These are phyloP conservation scores for Letharia lupina DNA, from an alignment of 495 filamentous ascomycete genomes.

Conservation along the genomic window DNA sequence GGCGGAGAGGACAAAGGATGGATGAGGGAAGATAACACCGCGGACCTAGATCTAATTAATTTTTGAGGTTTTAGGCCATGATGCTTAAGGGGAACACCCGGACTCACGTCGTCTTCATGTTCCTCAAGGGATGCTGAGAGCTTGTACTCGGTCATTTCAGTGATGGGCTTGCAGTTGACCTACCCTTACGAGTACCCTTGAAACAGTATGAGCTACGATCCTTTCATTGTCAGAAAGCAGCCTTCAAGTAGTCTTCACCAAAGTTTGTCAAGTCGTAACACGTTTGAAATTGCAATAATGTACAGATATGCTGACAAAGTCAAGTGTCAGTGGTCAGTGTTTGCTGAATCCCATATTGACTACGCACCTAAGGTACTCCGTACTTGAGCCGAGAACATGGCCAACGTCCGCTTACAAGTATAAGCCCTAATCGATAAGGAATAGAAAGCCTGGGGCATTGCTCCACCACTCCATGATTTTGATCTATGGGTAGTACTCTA, in stretches of 20 bases:
- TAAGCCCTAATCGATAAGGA: no score
- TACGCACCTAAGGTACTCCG: no score
- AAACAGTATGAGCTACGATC: background rate
- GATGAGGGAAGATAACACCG: slow-evolving; percentile 67
- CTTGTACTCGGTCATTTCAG: slow-evolving; percentile 57
- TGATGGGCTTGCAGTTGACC: background rate
- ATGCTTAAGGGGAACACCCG: slow-evolving; percentile 9
- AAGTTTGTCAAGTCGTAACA: background rate
- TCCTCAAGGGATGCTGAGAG: slow-evolving; percentile 72
- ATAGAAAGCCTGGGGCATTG: no score
- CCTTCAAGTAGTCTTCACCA: background rate
- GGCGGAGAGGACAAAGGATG: slow-evolving; percentile 67
- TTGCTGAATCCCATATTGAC: no score
- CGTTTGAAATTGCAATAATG: background rate
- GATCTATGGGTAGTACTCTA: no score
- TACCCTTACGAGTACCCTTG: background rate
- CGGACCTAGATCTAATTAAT: slow-evolving; percentile 58
- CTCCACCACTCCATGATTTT: no score
- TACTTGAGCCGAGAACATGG: background rate
- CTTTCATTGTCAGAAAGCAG: background rate
- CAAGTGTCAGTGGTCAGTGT: background rate
- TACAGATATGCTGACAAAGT: background rate
- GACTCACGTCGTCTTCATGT: slow-evolving; percentile 75
- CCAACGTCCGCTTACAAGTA: background rate
- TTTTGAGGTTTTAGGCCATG: slow-evolving; percentile 15